Percentiles rank a stretch among this genome's conserved stretches.
These are phyloP conservation scores for Cyberlindnera subsufficiens DNA, from an alignment of 805 yeast genomes.

Conservation along the genomic window DNA sequence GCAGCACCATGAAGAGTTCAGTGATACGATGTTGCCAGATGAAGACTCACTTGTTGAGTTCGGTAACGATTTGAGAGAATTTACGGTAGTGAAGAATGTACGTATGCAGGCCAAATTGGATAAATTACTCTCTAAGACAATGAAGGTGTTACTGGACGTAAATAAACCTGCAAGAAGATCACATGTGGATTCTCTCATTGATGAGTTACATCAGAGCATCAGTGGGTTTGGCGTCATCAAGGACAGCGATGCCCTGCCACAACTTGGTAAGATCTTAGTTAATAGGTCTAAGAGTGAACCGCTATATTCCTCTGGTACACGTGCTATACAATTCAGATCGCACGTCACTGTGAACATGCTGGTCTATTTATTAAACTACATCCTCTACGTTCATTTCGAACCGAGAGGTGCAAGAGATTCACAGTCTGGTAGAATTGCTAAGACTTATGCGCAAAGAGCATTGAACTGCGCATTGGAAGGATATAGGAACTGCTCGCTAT, in stretches of 20 bases:
- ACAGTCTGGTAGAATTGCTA: conserved; percentile 28
- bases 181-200: conserved; percentile 32
- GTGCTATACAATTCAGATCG: conserved; percentile 33
- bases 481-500: conserved; percentile 34
- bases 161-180: conserved; percentile 36
- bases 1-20: conserved; percentile 31
- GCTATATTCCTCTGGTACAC: conserved; percentile 26
- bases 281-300: conserved; percentile 20
- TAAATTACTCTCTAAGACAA: conserved; percentile 33
- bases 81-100: conserved; percentile 41
- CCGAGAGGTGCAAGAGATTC: conserved; percentile 33
- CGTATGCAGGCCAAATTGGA: conserved; percentile 42
- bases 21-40: conserved; percentile 39
- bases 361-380: conserved; percentile 44
- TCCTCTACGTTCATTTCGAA: conserved; percentile 39
- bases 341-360: conserved; percentile 40
- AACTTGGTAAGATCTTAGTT: conserved; percentile 22
- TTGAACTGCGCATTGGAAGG: conserved; percentile 38
- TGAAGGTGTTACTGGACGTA: conserved; percentile 31
- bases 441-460: conserved; percentile 36
- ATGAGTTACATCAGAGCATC: conserved; percentile 27
- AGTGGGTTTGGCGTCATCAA: conserved; percentile 22
- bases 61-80: conserved; percentile 33
- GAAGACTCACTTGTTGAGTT: conserved; percentile 18
- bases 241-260: conserved; percentile 32